Percentiles rank a stretch among this genome's conserved stretches.
Conservation (phyloP, 129 eudicot species). For the Pseudognaphalium luteoalbum region DNA sequence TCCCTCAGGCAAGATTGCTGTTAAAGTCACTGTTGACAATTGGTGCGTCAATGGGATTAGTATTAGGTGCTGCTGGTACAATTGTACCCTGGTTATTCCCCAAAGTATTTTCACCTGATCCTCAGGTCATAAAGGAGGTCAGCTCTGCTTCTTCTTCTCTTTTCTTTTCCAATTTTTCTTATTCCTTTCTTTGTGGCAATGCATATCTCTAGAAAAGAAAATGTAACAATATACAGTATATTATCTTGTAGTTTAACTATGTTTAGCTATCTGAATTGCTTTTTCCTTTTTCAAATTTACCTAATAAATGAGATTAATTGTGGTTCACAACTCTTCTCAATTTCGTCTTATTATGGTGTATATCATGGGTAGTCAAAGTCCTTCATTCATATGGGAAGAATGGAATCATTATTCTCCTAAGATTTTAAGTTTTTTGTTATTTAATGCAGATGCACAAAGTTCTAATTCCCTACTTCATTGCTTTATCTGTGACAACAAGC, state of each 20-base stretch:
- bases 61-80: conserved; percentile 71
- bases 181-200: neutral
- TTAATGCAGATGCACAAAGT: conserved; percentile 89
- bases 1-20: conserved; percentile 63
- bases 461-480: conserved; percentile 75
- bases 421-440: neutral
- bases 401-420: conserved; percentile 6
- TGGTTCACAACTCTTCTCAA: neutral
- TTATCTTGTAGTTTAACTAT: too few relatives aligned
- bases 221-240: neutral
- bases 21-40: conserved; percentile 82
- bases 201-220: neutral
- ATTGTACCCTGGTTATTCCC: conserved; percentile 84
- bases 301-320: neutral
- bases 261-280: too few relatives aligned
- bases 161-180: neutral
- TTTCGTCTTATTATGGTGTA: conserved; percentile 1
- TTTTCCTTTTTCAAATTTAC: neutral
- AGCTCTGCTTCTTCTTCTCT: conserved; percentile 21
- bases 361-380: neutral
- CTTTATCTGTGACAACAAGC: conserved; percentile 77
- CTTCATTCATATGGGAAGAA: conserved; percentile 1
- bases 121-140: conserved; percentile 67
- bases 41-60: conserved; percentile 65
- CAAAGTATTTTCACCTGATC: conserved; percentile 73